Conservation (phyloP, 1,284 basidiomycete species). For the Sparassis latifolia region DNA sequence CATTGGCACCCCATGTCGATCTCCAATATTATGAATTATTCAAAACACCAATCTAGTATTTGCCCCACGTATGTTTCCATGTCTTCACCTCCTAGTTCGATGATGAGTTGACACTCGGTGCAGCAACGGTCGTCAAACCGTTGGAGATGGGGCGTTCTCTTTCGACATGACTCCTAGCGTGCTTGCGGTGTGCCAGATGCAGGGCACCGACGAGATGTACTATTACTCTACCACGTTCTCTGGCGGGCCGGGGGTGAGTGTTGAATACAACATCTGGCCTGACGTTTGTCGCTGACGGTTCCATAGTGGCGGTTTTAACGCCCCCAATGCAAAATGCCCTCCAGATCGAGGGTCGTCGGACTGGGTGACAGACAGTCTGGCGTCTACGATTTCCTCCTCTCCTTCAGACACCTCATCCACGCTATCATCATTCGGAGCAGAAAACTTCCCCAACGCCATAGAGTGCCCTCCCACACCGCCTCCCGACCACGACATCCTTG, state of each 20-base stretch:
- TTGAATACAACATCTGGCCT: not conserved
- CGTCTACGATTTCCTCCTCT: constrained; percentile 47
- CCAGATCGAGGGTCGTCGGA: constrained; percentile 85
- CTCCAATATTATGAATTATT: constrained; percentile 58
- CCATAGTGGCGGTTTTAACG: constrained; percentile 86
- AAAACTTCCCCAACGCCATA: constrained; percentile 30
- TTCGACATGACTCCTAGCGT: constrained; percentile 74
- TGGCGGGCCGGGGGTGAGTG: constrained; percentile 76
- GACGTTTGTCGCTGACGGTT: not conserved
- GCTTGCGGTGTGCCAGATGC: constrained; percentile 75
- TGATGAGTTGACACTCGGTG: constrained; percentile 6
- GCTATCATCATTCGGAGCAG: constrained; percentile 24
- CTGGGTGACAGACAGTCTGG: constrained; percentile 86
- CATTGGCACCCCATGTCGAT: constrained; percentile 81
- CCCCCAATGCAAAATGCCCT: constrained; percentile 82
- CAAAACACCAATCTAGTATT: constrained; percentile 80
- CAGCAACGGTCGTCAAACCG: constrained; percentile 89
- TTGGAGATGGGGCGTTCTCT: constrained; percentile 86
- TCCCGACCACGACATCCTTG: constrained; percentile 14
- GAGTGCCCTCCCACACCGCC: constrained; percentile 25
- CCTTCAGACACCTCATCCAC: constrained; percentile 34
- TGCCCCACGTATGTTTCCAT: constrained; percentile 68
- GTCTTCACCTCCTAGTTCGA: constrained; percentile 7
- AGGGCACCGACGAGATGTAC: constrained; percentile 75
- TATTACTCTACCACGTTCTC: constrained; percentile 86